These are phyloP conservation scores for Earliella scabrosa DNA, from an alignment of 1,284 basidiomycete species.

Conservation along the genomic window DNA sequence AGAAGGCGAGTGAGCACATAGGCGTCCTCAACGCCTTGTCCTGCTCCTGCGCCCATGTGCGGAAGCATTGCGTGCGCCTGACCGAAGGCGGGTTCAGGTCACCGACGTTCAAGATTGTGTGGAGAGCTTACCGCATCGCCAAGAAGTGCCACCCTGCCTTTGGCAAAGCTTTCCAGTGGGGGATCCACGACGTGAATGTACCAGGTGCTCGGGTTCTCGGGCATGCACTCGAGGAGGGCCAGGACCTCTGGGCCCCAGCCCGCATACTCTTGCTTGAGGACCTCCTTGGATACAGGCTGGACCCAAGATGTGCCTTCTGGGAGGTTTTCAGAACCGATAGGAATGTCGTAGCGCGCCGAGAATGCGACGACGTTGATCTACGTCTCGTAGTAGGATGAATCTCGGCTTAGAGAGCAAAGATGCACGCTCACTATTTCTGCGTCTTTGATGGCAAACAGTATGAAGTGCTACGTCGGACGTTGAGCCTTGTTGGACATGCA, in stretches of 20 bases:
- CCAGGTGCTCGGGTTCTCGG: constrained; percentile 58
- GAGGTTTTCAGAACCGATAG: constrained; percentile 41
- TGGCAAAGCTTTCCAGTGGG: constrained; percentile 50
- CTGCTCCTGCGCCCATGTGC: constrained; percentile 65
- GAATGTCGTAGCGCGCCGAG: constrained; percentile 42
- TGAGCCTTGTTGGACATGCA: too few species aligned
- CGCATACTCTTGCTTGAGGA: constrained; percentile 48
- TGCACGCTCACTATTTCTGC: constrained; percentile 39
- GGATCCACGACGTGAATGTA: constrained; percentile 58
- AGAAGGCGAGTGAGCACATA: constrained; percentile 55
- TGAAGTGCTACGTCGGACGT: constrained; percentile 48
- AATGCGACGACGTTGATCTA: constrained; percentile 63
- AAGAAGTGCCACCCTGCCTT: constrained; percentile 53
- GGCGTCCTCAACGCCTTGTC: constrained; percentile 67
- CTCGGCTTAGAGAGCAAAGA: background rate
- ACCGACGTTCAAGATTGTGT: too few species aligned
- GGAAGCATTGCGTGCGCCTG: constrained; percentile 65
- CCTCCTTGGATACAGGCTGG: constrained; percentile 43
- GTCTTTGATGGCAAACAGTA: constrained; percentile 56
- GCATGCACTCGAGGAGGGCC: constrained; percentile 48
- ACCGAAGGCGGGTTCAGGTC: too few species aligned
- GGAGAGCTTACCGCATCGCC: constrained; percentile 57
- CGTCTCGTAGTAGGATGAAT: background rate
- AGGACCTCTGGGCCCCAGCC: constrained; percentile 55
- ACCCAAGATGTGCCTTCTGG: constrained; percentile 50